phyloP scores from a whole-genome alignment of 1,139 yeast species.

The Williopsis jadinii region DNA sequence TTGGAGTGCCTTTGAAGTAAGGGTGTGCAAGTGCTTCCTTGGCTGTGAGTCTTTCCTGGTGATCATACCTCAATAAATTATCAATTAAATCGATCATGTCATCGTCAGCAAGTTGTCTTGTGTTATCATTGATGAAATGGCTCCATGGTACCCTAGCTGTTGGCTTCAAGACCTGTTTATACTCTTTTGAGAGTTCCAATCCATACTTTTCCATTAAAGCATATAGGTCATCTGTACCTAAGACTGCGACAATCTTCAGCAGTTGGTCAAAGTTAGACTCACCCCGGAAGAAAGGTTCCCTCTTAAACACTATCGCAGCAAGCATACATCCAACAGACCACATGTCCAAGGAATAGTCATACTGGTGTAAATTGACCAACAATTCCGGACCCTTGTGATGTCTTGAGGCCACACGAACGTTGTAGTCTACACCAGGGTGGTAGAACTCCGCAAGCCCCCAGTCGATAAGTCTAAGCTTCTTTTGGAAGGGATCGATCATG shows the following conservation, averaged over 20 bases:
- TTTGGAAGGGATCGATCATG: constrained; percentile 86
- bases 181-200: constrained; percentile 70
- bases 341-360: constrained; percentile 90
- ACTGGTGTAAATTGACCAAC: constrained; percentile 85
- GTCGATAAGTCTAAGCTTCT: constrained; percentile 76
- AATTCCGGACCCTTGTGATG: constrained; percentile 98
- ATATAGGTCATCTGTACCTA: constrained; percentile 83
- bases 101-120: constrained; percentile 58
- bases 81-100: constrained; percentile 83
- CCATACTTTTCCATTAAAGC: constrained; percentile 71
- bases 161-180: constrained; percentile 50
- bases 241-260: constrained; percentile 86
- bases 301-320: constrained; percentile 93
- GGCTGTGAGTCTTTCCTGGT: constrained; percentile 91
- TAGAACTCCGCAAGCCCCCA: constrained; percentile 99
- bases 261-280: constrained; percentile 93
- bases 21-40: constrained; percentile 90
- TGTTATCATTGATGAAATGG: constrained; percentile 66
- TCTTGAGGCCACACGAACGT: constrained; percentile 96
- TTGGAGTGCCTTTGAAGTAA: constrained; percentile 35
- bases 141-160: constrained; percentile 89
- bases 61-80: constrained; percentile 80
- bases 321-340: constrained; percentile 98
- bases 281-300: constrained; percentile 97
- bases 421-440: constrained; percentile 90